These are phyloP conservation scores for Gigaspora rosea DNA, from an alignment of 192 early-diverging fungal genomes.

Conservation along the genomic window DNA sequence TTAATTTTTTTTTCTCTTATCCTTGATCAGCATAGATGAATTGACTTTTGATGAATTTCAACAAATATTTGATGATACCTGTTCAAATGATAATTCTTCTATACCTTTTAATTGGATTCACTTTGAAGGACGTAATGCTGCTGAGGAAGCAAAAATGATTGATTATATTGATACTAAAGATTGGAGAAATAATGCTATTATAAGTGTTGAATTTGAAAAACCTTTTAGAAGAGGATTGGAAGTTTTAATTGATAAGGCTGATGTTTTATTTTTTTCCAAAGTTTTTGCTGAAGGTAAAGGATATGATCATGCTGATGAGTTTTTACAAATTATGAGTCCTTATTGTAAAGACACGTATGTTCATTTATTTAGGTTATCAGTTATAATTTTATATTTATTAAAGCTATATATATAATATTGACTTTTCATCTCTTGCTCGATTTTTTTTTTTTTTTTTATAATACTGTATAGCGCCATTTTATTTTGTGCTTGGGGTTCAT, in stretches of 20 bases:
- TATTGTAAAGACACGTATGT: slow-evolving; percentile 47
- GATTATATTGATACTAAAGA: slow-evolving; percentile 50
- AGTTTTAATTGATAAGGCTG: slow-evolving; percentile 52
- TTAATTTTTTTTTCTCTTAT: no score
- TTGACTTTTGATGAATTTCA: slow-evolving; percentile 58
- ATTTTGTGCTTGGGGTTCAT: slow-evolving; percentile 65
- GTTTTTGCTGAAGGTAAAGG: slow-evolving; percentile 61
- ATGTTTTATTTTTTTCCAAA: slow-evolving; percentile 67
- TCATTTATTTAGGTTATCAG: neutral
- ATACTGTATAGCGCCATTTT: slow-evolving; percentile 49
- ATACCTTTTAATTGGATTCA: slow-evolving; percentile 61
- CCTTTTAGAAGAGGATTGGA: slow-evolving; percentile 62
- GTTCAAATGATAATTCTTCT: neutral
- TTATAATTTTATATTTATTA: no score
- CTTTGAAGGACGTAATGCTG: slow-evolving; percentile 65
- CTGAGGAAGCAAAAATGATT: slow-evolving; percentile 55
- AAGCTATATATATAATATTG: neutral
- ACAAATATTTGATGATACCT: slow-evolving; percentile 43
- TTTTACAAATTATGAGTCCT: slow-evolving; percentile 41
- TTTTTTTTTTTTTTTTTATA: slow-evolving; percentile 2
- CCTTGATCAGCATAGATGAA: slow-evolving; percentile 50
- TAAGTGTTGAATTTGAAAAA: slow-evolving; percentile 74
- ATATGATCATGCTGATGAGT: slow-evolving; percentile 51
- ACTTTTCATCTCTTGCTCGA: neutral
- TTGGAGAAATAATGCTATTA: slow-evolving; percentile 52